Base-by-base conservation (phyloP, 1,284 basidiomycete genomes). In the Cryptococcus sp. region DNA sequence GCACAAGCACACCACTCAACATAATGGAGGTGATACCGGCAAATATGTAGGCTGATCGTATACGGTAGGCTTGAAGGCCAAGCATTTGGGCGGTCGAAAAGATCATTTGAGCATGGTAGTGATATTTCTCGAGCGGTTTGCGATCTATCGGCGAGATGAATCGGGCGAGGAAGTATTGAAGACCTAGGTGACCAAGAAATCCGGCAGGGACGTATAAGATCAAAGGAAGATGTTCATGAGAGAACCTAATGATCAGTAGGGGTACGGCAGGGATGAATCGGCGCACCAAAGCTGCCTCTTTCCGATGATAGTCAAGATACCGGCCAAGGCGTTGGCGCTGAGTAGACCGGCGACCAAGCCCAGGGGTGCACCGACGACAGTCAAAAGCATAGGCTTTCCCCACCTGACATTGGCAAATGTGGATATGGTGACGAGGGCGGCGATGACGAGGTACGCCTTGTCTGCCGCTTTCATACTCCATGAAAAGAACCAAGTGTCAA, bases 201-300 rank as follows among this genome's bases (percentile, higher is more conserved):
- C 83, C 83, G 0, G 88, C 81, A 23, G 91, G 88, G 2, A 80
- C 86, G 67, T 91, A 97, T n/a, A 96, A 74, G 11, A 82, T 64
- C 4, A 93, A 62, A 9, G 85, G 83, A 3, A 85, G 81, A 57
- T 83, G 81, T 60, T 91, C 89, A 53, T 81, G 81, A 11, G 81
- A 78, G 75, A 88, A 93, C 91, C 90, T 91, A 70, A 81, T 83
- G n/a, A 23, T n/a, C 37, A 47, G 36, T n/a, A 52, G 22, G 41
- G 19, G 31, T 14, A 21, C 11, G n/a, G n/a, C n/a, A n/a, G n/a
- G n/a, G n/a, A n/a, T n/a, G n/a, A n/a, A n/a, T n/a, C n/a, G n/a
- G n/a, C 54, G 70, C 49, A 73, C 73, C 74, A 76, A 14, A 63
- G 54, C 52, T 69, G 60, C 7, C 61, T 80, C 69, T 83, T 85